A percentile compares a stretch with the other conserved stretches of the same genome.
These are phyloP conservation scores for Crataegus laevigata DNA, from an alignment of 306 rosid species.

Conservation along the genomic window DNA sequence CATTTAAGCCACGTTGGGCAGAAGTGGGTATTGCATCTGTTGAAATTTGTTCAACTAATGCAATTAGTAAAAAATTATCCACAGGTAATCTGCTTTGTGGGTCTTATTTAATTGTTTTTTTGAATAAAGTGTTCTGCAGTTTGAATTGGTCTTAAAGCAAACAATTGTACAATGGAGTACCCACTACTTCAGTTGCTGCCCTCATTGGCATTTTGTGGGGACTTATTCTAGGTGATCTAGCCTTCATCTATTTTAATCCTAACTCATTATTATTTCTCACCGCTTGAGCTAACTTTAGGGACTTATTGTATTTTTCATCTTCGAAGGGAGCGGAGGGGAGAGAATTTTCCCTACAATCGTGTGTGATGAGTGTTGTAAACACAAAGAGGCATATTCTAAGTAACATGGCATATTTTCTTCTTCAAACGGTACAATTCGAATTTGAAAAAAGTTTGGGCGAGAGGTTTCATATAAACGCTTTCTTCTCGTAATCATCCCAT, in stretches of 20 bases:
- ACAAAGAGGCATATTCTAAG: too few species aligned
- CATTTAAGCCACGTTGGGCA: not conserved
- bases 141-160: not conserved
- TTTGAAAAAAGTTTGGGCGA: not conserved
- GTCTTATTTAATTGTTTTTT: not conserved
- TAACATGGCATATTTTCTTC: not conserved
- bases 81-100: conserved; percentile 9
- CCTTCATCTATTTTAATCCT: too few species aligned
- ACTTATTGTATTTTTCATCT: not conserved
- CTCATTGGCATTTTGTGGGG: not conserved
- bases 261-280: not conserved
- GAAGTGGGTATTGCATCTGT: not conserved
- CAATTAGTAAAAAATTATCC: conserved; percentile 11
- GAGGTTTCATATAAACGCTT: not conserved
- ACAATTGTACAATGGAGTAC: not conserved
- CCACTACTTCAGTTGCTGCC: not conserved
- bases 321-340: not conserved
- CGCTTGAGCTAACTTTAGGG: not conserved
- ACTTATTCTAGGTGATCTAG: not conserved
- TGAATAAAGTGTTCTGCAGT: not conserved
- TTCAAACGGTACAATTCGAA: not conserved
- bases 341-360: not conserved
- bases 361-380: too few species aligned
- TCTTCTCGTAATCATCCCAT: not conserved
- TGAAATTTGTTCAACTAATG: not conserved